Conservation (phyloP, 768 basidiomycete species). For the Termitomyces eurrhizus region DNA sequence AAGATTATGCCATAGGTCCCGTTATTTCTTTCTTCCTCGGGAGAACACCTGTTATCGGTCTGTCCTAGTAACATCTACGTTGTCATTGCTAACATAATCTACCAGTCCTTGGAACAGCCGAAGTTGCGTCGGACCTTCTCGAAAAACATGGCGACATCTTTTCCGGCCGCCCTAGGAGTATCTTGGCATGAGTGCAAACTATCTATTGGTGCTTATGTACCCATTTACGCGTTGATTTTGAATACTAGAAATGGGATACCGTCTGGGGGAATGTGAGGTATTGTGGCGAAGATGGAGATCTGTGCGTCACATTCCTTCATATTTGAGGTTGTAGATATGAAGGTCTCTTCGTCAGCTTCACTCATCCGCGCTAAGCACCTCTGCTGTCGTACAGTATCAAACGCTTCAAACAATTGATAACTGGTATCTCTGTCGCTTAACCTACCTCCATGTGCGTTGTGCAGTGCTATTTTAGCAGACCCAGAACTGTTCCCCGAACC, state of each 20-base stretch:
- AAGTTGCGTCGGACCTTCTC: slow-evolving; percentile 27
- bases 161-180: slow-evolving; percentile 29
- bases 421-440: background rate
- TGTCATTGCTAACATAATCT: background rate
- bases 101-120: slow-evolving; percentile 22
- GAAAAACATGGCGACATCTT: slow-evolving; percentile 31
- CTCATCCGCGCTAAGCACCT: slow-evolving; percentile 6
- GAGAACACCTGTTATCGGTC: slow-evolving; percentile 20
- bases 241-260: slow-evolving; percentile 25
- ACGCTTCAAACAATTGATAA: slow-evolving; percentile 10
- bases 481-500: slow-evolving; percentile 26
- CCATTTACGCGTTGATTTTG: background rate
- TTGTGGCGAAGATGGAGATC: slow-evolving; percentile 32
- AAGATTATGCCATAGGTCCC: slow-evolving; percentile 8
- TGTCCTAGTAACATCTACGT: background rate
- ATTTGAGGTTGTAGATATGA: background rate
- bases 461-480: slow-evolving; percentile 5
- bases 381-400: slow-evolving; percentile 8
- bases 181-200: slow-evolving; percentile 22
- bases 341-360: background rate
- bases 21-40: slow-evolving; percentile 20
- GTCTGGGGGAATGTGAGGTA: slow-evolving; percentile 28
- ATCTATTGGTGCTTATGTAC: background rate
- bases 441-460: background rate
- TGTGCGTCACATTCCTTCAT: slow-evolving; percentile 14